These are phyloP conservation scores for Pseudogymnoascus sp. DNA, from an alignment of 2,329 filamentous ascomycete species.

Conservation along the genomic window DNA sequence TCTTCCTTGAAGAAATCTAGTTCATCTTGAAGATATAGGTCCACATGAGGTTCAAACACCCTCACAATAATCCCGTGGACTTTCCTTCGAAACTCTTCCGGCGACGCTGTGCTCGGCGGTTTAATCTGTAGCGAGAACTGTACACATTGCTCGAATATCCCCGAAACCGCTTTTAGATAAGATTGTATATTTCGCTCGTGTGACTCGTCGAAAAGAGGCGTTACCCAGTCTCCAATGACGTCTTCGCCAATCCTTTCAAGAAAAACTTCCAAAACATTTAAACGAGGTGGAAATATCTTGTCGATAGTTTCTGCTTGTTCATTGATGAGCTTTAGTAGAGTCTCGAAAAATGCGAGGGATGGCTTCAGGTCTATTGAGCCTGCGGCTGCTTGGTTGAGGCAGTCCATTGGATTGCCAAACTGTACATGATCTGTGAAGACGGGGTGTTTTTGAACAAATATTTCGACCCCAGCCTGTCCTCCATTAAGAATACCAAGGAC, in stretches of 20 bases:
- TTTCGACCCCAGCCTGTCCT: constrained; percentile 66
- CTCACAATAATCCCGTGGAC: constrained; percentile 58
- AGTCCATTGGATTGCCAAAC: constrained; percentile 69
- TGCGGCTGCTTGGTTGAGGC: constrained; percentile 57
- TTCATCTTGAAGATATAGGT: constrained; percentile 87
- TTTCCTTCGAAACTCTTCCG: constrained; percentile 52
- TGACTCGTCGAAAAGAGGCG: constrained; percentile 75
- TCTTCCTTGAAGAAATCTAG: constrained; percentile 72
- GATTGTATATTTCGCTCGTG: constrained; percentile 65
- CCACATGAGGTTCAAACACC: constrained; percentile 87
- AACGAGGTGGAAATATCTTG: constrained; percentile 65
- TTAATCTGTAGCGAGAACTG: constrained; percentile 66
- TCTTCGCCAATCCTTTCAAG: constrained; percentile 78
- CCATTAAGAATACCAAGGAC: constrained; percentile 78
- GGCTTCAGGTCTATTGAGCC: constrained; percentile 71
- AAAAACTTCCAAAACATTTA: constrained; percentile 66
- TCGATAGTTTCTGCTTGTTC: constrained; percentile 75
- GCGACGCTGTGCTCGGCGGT: constrained; percentile 51
- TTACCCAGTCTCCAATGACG: constrained; percentile 76
- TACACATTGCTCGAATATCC: constrained; percentile 77
- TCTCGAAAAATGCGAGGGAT: constrained; percentile 72
- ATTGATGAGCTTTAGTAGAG: constrained; percentile 64
- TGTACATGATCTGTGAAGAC: constrained; percentile 67
- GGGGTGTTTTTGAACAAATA: constrained; percentile 83
- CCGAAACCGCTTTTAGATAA: constrained; percentile 80